Conservation (phyloP, 2,329 filamentous ascomycete species). For the Neoarthrinium moseri region DNA sequence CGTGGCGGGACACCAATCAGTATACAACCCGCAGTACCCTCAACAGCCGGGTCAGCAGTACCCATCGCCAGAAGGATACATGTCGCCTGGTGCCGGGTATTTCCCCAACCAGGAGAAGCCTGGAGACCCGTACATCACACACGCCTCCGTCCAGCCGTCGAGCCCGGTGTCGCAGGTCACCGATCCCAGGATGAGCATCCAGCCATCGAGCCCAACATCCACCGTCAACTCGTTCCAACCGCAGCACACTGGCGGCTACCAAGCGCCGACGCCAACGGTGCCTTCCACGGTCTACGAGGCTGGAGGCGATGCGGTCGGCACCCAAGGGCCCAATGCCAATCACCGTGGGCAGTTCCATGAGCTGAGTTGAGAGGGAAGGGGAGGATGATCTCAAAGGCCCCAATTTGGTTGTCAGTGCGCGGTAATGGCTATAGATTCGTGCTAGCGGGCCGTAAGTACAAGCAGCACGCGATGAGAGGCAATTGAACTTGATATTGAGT, state of each 20-base stretch:
- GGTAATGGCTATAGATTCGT: too few species aligned
- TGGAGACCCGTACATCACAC: slow-evolving; percentile 5
- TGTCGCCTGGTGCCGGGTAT: background rate
- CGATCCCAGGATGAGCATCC: slow-evolving; percentile 17
- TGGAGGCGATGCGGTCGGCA: slow-evolving; percentile 30
- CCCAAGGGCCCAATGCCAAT: slow-evolving; percentile 24
- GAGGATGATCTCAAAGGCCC: background rate
- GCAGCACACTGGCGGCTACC: slow-evolving; percentile 17
- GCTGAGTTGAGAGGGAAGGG: slow-evolving; percentile 19
- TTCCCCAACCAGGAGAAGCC: slow-evolving; percentile 5
- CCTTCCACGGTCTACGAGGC: slow-evolving; percentile 36
- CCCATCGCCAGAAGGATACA: slow-evolving; percentile 10
- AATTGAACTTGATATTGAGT: too few species aligned
- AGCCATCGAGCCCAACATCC: slow-evolving; percentile 24
- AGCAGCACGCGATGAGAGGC: too few species aligned
- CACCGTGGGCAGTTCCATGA: slow-evolving; percentile 41
- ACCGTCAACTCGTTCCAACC: slow-evolving; percentile 22
- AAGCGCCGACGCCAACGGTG: slow-evolving; percentile 20
- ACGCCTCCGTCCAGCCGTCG: slow-evolving; percentile 16
- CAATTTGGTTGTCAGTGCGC: background rate
- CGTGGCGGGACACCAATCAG: slow-evolving; percentile 16
- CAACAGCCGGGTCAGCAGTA: slow-evolving; percentile 14
- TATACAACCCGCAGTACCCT: slow-evolving; percentile 19
- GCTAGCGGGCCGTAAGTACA: too few species aligned
- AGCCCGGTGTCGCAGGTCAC: slow-evolving; percentile 24